Evolutionary conservation across 179 eudicot genomes (phyloP).

Genomic region (Corrigiola litoralis): DNA sequence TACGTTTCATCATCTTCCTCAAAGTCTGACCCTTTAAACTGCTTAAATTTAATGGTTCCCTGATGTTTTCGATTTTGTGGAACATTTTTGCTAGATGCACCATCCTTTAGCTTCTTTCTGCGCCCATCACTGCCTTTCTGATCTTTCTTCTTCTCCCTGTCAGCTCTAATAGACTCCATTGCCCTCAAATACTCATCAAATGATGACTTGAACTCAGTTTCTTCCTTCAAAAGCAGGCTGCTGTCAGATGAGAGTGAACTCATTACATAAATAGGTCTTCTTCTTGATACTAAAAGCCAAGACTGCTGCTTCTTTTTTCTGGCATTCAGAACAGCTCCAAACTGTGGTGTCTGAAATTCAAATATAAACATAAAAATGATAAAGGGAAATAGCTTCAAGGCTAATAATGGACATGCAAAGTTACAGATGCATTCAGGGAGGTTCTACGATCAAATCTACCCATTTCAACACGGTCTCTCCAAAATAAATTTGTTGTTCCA

Average conservation of each 20-base stretch:
- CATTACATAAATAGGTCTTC: conserved; percentile 2
- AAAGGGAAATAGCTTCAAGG: background rate
- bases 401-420: background rate
- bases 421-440: no score
- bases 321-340: conserved; percentile 25
- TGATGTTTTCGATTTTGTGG: background rate
- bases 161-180: conserved; percentile 59
- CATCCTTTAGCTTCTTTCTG: conserved; percentile 12
- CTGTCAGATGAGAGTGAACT: conserved; percentile 19
- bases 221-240: conserved; percentile 32
- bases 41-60: background rate
- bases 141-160: conserved; percentile 28
- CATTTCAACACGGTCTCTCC: no score
- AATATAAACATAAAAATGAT: background rate
- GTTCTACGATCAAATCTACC: no score
- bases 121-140: conserved; percentile 1
- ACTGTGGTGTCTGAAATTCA: conserved; percentile 27
- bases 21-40: conserved; percentile 10
- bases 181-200: conserved; percentile 80
- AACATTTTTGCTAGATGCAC: conserved; percentile 1
- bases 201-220: conserved; percentile 60
- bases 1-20: background rate
- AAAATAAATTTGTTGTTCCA: no score
- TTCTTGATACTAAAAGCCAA: conserved; percentile 10
- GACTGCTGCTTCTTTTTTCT: conserved; percentile 20